Base-by-base conservation (phyloP, 2,329 filamentous ascomycete genomes). In the Trichoderma sp. region DNA sequence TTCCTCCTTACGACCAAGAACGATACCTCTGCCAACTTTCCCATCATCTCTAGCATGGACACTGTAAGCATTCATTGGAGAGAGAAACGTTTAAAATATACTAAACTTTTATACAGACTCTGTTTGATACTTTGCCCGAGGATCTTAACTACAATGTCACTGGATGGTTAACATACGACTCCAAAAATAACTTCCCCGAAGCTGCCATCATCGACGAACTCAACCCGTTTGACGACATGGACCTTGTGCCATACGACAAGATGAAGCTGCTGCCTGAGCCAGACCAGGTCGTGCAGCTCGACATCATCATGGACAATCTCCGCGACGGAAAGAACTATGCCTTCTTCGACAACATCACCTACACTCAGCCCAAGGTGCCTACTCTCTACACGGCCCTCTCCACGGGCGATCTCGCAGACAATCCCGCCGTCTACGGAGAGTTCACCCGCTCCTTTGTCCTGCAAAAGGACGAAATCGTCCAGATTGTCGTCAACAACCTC, bases 281-380 rank as follows among this genome's bases (percentile, higher is more conserved):
- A 0, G 87, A 91, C 77, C 84, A 88, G 71, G 82, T 82, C 2
- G 83, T 96, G 46, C 85, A 85, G 54, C 83, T 96, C 3, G 82
- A 87, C 70, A 84, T 92, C 32, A 86, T 87, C 78, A 88, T 88
- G 83, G 82, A 86, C 72, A 87, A 88, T 61, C 83, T 90, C 3
- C 81, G 82, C 21, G 84, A 92, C 69, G 90, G 90, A 5, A 85
- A 85, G 60, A 84, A 83, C 76, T 83, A 83, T 68, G 89, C 88
- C 70, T 89, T 90, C 79, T 87, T 92, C 81, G 94, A 95, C 82
- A 89, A 92, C 78, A 87, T 93, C 71, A 93, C 91, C 34, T 97
- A 94, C 77, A 85, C 86, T 4, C 68, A 80, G 0, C 92, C 91
- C 59, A 92, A 92, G 76, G 93, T 96, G 0, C 94, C 93, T 0